Base-by-base conservation (phyloP, 345 rosid species). In the Draba incana region DNA sequence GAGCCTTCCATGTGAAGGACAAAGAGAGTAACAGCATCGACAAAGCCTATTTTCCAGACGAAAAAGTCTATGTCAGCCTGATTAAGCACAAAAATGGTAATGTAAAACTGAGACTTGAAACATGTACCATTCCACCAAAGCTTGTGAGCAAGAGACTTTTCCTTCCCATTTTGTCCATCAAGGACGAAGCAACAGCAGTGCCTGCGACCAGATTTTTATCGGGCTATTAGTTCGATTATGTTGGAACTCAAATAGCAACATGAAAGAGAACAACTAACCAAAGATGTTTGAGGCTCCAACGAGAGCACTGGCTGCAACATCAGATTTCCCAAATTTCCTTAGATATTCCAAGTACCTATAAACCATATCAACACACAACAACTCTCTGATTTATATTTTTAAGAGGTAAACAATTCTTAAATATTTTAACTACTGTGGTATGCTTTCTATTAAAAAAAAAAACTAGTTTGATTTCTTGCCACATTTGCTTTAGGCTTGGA, bases 281-380 rank as follows among this genome's bases (percentile, higher is more conserved):
- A 94, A 80, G 77, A 94, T 98, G 63, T 94, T 94, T 71, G 99
- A 80, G 58, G 97, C 97, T 72, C 98, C 99, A 74, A 94, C 99
- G 43, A 94, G 89, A 74, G 98, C 99, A 83, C 99, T 94, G 41
- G 99, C 98, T 70, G 99, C 97, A 55, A 94, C 96, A 81, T 94
- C 98, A 66, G 99, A 94, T 71, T 78, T n/a, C n/a, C n/a, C n/a
- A n/a, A n/a, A n/a, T n/a, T n/a, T n/a, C n/a, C n/a, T n/a, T n/a
- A n/a, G n/a, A n/a, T n/a, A n/a, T n/a, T n/a, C n/a, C n/a, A n/a
- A n/a, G n/a, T n/a, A n/a, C n/a, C n/a, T n/a, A n/a, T n/a, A n/a
- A n/a, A n/a, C n/a, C n/a, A n/a, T n/a, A n/a, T n/a, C n/a, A n/a
- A n/a, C n/a, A n/a, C n/a, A n/a, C n/a, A n/a, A n/a, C n/a, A n/a